Evolutionary conservation across 108 stramenopile species (phyloP), one percentile per base, ranked within the genome.

Genomic region (Craspedostauros australis): DNA sequence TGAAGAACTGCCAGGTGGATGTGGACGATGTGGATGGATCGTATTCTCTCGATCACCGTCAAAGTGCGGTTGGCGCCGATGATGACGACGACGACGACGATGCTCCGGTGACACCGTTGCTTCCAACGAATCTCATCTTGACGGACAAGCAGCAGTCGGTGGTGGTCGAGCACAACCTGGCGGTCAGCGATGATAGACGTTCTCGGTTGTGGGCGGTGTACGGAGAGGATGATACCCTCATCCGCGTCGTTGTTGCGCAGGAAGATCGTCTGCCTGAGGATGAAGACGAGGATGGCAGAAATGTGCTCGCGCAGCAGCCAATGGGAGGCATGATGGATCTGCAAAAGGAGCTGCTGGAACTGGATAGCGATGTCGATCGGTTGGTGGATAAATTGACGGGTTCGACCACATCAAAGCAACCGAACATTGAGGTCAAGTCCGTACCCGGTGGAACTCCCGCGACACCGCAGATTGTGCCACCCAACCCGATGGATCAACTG

Each of bases 21-120:
- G 88, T 90, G 2, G 88, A 90, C 57, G 48, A 71, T n/a, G 88
- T 72, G 3, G 84, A 90, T 68, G 84, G 66, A 15, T 73, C 75
- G 16, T 76, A 76, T 59, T 76, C 75, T 15, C 24, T 72, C 31
- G 67, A 72, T 50, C 34, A 36, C 9, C 34, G 12, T 8, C 34
- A 36, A 12, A 18, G 28, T 20, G 43, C 56, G 15, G 34, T 11
- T 11, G 34, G 34, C 9, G 34, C 9, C 9, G 11, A 36, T 11
- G 11, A 36, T 11, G 11, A 11, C 9, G 11, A 36, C 9, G 11
- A 36, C 9, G n/a, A n/a, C n/a, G n/a, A n/a, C n/a, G n/a, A n/a
- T n/a, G n/a, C n/a, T n/a, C 3, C 27, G 26, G 24, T 46, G 2
- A 36, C 26, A 27, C 56, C 57, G 2, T 63, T 70, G 50, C 43